Conservation (phyloP, 129 eudicot species). For the Apium graveolens region DNA sequence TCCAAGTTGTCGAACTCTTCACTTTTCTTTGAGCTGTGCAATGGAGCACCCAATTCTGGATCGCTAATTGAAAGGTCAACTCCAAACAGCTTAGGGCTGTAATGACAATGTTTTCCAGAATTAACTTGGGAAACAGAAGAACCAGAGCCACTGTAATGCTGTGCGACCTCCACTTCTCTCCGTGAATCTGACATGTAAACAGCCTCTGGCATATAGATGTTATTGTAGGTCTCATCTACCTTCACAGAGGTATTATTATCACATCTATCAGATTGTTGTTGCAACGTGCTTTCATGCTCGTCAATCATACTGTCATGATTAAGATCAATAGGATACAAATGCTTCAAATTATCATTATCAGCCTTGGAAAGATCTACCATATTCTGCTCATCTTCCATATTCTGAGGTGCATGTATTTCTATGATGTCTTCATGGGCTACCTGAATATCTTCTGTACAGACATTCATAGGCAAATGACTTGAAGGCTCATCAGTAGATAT, state of each 20-base stretch:
- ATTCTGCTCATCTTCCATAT: constrained; percentile 4
- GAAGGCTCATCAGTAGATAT: constrained; percentile 22
- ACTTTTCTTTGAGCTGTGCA: constrained; percentile 10
- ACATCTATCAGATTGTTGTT: constrained; percentile 3
- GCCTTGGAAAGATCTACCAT: neutral
- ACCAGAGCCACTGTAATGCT: constrained; percentile 12
- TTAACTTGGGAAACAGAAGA: constrained; percentile 12
- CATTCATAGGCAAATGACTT: neutral
- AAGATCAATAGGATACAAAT: constrained; percentile 8
- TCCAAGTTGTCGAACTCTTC: constrained; percentile 8
- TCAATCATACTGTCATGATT: constrained; percentile 15
- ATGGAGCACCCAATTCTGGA: constrained; percentile 7
- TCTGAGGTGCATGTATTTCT: neutral
- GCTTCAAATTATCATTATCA: neutral
- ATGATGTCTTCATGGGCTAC: neutral
- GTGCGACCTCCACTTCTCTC: neutral
- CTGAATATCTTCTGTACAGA: neutral
- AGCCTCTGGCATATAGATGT: neutral
- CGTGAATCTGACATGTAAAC: neutral
- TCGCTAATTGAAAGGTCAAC: constrained; percentile 15
- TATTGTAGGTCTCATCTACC: neutral
- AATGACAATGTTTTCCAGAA: constrained; percentile 1
- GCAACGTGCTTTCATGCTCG: constrained; percentile 9
- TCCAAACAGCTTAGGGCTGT: constrained; percentile 22
- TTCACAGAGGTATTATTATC: neutral